A percentile compares a stretch with the other conserved stretches of the same genome.
Conservation (phyloP, 768 basidiomycete genomes). For the Podaxis sp. region DNA sequence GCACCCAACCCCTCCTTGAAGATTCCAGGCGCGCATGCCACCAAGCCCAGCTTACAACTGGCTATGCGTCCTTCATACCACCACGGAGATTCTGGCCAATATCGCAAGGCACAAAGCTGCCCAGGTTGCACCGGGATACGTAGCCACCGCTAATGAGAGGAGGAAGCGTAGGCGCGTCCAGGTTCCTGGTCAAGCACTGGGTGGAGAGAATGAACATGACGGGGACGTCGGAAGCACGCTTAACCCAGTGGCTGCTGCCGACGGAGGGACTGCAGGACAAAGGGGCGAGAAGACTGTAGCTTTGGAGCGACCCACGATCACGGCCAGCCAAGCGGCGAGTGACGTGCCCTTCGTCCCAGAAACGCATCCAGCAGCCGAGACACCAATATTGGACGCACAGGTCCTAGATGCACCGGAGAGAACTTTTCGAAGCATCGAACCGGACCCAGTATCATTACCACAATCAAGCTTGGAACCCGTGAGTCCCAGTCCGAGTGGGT, state of each 20-base stretch:
- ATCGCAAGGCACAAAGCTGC: constrained; percentile 59
- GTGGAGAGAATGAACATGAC: background rate
- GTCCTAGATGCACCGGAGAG: too few relatives aligned
- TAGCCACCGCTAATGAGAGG: constrained; percentile 16
- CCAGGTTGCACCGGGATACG: constrained; percentile 30
- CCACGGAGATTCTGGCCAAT: constrained; percentile 60
- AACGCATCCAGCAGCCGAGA: too few relatives aligned
- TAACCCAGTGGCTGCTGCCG: background rate
- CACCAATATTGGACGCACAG: too few relatives aligned
- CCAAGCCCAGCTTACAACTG: constrained; percentile 71
- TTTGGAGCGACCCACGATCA: too few relatives aligned
- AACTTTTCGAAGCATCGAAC: too few relatives aligned
- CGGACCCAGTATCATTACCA: too few relatives aligned
- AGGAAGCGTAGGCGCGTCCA: constrained; percentile 12
- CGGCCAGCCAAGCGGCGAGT: too few relatives aligned
- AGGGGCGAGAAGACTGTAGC: too few relatives aligned
- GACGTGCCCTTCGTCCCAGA: too few relatives aligned
- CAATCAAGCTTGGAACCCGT: too few relatives aligned
- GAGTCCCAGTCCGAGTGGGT: too few relatives aligned
- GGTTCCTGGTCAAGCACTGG: background rate
- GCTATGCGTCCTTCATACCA: constrained; percentile 64
- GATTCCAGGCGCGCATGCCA: constrained; percentile 45
- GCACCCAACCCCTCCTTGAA: background rate
- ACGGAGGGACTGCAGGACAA: too few relatives aligned
- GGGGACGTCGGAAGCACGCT: background rate